Evolutionary conservation across 768 basidiomycete species (phyloP).

Genomic region (Sporobolomyces phaffii): DNA sequence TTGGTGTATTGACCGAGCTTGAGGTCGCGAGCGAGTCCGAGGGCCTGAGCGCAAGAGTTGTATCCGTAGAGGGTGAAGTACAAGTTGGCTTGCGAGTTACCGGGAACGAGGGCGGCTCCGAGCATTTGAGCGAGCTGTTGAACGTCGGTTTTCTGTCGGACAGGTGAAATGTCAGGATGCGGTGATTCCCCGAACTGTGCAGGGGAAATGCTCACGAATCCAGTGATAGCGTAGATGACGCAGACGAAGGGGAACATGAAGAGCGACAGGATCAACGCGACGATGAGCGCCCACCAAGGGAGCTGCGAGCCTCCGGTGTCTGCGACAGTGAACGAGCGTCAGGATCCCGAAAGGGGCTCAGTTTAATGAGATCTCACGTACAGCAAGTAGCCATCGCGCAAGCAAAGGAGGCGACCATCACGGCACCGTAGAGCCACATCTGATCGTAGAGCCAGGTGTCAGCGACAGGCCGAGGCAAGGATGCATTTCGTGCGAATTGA

Average conservation of each 20-base stretch:
- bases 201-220: conserved; percentile 49
- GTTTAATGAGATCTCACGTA: not conserved
- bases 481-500: too few relatives aligned
- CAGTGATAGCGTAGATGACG: conserved; percentile 25
- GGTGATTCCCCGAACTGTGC: too few relatives aligned
- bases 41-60: conserved; percentile 51
- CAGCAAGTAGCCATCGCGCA: conserved; percentile 39
- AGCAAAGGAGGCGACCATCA: conserved; percentile 36
- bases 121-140: conserved; percentile 54
- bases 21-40: conserved; percentile 56
- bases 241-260: conserved; percentile 50
- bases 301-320: conserved; percentile 33
- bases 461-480: not conserved
- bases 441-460: conserved; percentile 4
- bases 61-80: conserved; percentile 49
- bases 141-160: conserved; percentile 46
- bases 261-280: conserved; percentile 54
- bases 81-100: conserved; percentile 62
- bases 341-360: not conserved
- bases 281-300: conserved; percentile 48
- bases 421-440: conserved; percentile 40
- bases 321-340: not conserved
- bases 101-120: conserved; percentile 53
- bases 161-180: too few relatives aligned
- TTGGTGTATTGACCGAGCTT: conserved; percentile 57